These are phyloP conservation scores for Diddensiella santjacobensis DNA, from an alignment of 805 yeast genomes.

Conservation along the genomic window DNA sequence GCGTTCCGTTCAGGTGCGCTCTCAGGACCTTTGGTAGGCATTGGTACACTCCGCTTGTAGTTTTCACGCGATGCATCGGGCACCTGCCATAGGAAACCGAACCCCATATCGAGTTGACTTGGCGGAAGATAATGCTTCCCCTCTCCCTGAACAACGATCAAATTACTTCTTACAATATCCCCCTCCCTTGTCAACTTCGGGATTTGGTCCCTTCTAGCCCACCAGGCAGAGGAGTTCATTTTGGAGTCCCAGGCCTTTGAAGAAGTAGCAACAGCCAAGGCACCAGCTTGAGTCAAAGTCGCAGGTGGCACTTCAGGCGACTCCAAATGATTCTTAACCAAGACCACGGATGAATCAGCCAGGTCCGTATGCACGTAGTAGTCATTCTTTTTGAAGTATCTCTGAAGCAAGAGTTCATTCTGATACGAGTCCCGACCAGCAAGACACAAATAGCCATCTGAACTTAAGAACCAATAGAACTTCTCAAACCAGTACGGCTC, in stretches of 20 bases:
- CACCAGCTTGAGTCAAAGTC: slow-evolving; percentile 85
- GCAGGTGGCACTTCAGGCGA: slow-evolving; percentile 66
- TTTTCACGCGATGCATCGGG: slow-evolving; percentile 40
- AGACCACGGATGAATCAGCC: slow-evolving; percentile 69
- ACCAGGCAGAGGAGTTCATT: slow-evolving; percentile 79
- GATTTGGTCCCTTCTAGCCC: slow-evolving; percentile 63
- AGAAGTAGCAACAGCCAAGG: slow-evolving; percentile 65
- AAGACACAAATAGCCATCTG: slow-evolving; percentile 80
- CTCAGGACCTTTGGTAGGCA: slow-evolving; percentile 24
- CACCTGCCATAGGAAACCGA: slow-evolving; percentile 72
- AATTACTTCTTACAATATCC: slow-evolving; percentile 62
- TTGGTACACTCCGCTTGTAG: background rate
- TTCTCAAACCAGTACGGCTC: slow-evolving; percentile 89
- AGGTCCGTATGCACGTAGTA: slow-evolving; percentile 68
- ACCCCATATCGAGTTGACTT: slow-evolving; percentile 83
- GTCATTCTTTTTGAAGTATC: slow-evolving; percentile 73
- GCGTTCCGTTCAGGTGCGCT: slow-evolving; percentile 20
- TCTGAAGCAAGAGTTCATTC: slow-evolving; percentile 71
- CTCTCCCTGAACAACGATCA: slow-evolving; percentile 48
- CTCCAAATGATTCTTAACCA: slow-evolving; percentile 75
- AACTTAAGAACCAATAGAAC: slow-evolving; percentile 88
- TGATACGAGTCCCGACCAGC: slow-evolving; percentile 84
- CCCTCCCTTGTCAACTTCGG: slow-evolving; percentile 48
- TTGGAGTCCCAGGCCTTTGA: slow-evolving; percentile 90
- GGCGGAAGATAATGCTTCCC: slow-evolving; percentile 62